Base-by-base conservation (phyloP, 371 early-diverging fungal species). In the Mucor sp. region DNA sequence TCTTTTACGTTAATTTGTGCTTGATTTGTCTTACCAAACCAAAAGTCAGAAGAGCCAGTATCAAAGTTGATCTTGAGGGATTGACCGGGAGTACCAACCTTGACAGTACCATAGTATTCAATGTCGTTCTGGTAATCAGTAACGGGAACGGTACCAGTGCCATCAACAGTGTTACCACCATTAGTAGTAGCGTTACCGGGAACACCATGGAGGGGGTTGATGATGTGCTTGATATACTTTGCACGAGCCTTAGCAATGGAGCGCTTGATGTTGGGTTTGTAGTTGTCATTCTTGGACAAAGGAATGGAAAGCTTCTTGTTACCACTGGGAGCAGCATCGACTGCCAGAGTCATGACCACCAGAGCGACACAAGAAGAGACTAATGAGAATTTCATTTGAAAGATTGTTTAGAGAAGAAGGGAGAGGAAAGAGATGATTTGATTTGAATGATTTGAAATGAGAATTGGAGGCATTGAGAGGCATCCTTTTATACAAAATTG, bases 41-140 rank as follows among this genome's bases (percentile, higher is more conserved):
- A 92, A 50, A 90, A 72, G 63, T 91, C 84, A 43, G 87, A 78
- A 1, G 92, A 92, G 1, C 92, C 91, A 8, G 93, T 93, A 68
- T 93, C 93, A 65, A 93, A 89, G 47, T 90, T 79, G 15, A 93
- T 81, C 62, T 84, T 80, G 71, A 93, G 77, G 15, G 33, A 66
- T 65, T 91, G 87, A 6, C 82, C 76, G n/a, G 93, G 93, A 14
- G 91, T 88, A 15, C 93, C 93, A n/a, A 92, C 65, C 6, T 72
- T 43, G 53, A 90, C 74, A 7, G 59, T 71, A 50, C 89, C 90
- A 55, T 86, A 88, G 77, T 89, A 89, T 67, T 85, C 65, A 15
- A 65, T 47, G 66, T 76, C 76, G 7, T 56, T 65, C 0, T 19
- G 17, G 50, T 74, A 57, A 57, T 76, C 70, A n/a, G 68, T 70